Percentiles rank a stretch among this genome's conserved stretches.
These are phyloP conservation scores for Voacanga thouarsii DNA, from an alignment of 257 asterid genomes.

Conservation along the genomic window DNA sequence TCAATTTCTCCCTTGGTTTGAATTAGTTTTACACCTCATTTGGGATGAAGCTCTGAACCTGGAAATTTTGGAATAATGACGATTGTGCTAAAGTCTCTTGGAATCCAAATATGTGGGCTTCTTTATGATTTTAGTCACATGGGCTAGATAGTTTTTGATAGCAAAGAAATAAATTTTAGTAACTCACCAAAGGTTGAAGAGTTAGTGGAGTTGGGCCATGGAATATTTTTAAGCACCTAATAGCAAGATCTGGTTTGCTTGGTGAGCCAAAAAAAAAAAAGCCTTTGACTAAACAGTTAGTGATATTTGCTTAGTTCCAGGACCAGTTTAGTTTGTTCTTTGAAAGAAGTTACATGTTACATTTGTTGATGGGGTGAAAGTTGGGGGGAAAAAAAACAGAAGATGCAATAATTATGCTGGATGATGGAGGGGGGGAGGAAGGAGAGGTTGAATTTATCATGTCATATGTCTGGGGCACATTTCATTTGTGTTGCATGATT, in stretches of 20 bases:
- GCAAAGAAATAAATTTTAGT: background rate
- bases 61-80: background rate
- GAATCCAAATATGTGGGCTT: background rate
- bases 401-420: background rate
- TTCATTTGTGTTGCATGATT: constrained; percentile 1
- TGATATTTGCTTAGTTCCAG: background rate
- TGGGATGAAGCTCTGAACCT: background rate
- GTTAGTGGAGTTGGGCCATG: background rate
- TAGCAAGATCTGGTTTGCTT: background rate
- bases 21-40: background rate
- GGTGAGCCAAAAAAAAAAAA: background rate
- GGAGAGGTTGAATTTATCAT: background rate
- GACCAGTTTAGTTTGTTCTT: background rate
- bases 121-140: background rate
- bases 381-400: background rate
- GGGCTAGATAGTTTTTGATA: background rate
- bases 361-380: background rate
- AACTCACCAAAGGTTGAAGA: background rate
- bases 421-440: background rate
- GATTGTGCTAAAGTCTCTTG: background rate
- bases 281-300: background rate
- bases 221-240: too few species aligned
- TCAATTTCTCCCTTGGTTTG: too few species aligned
- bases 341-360: background rate
- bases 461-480: background rate